A percentile compares a stretch with the other conserved stretches of the same genome.
Conservation (phyloP, 2,329 filamentous ascomycete genomes). For the Fusarium secorum region DNA sequence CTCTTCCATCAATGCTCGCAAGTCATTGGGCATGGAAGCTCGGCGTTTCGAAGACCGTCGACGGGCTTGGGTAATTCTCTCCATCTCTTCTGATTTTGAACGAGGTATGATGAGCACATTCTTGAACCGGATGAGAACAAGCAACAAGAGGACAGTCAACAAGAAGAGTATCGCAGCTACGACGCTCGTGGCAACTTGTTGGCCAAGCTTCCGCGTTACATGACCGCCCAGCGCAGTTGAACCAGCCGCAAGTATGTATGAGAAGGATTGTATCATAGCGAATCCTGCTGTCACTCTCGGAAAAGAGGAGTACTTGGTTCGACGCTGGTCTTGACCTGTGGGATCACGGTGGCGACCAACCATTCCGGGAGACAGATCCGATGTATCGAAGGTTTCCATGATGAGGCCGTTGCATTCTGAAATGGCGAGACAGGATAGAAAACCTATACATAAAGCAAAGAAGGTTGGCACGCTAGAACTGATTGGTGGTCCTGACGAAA, state of each 20-base stretch:
- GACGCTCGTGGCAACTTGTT: constrained; percentile 72
- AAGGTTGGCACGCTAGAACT: constrained; percentile 70
- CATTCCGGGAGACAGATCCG: constrained; percentile 77
- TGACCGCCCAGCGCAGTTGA: constrained; percentile 74
- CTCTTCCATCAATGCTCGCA: constrained; percentile 54
- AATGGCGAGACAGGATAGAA: constrained; percentile 75
- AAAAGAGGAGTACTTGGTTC: constrained; percentile 78
- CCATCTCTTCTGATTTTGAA: constrained; percentile 63
- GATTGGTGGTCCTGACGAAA: constrained; percentile 68
- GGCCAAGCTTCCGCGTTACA: constrained; percentile 70
- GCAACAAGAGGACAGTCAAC: constrained; percentile 69
- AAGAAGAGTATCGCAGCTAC: constrained; percentile 72
- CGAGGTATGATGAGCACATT: constrained; percentile 74
- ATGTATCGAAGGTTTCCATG: constrained; percentile 85
- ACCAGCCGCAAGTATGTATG: constrained; percentile 73
- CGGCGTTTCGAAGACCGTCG: constrained; percentile 57
- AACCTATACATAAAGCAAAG: constrained; percentile 72
- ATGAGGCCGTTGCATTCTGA: constrained; percentile 79
- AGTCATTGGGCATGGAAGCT: constrained; percentile 51
- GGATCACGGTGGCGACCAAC: constrained; percentile 61
- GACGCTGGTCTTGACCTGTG: constrained; percentile 51
- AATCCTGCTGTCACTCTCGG: constrained; percentile 77
- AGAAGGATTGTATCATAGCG: constrained; percentile 73
- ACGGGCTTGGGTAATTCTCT: constrained; percentile 59
- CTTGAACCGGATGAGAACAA: constrained; percentile 70